Evolutionary conservation across 495 filamentous ascomycete species (phyloP).

Genomic region (Penicillium waksmanii): DNA sequence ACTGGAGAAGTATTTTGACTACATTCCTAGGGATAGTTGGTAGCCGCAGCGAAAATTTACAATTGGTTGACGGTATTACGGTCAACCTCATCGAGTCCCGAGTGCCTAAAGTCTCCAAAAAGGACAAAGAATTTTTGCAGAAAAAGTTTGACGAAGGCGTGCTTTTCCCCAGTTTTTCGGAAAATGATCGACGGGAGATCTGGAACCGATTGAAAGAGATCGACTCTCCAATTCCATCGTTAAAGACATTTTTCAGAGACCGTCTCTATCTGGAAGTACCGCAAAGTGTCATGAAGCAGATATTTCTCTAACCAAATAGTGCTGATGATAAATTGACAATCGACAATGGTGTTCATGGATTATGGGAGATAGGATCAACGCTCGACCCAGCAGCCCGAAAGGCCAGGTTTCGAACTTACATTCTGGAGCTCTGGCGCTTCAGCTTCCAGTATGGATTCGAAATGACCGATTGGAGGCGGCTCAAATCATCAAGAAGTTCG

Average conservation of each 20-base stretch:
- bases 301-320: not conserved
- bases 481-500: not conserved
- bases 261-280: conserved; percentile 13
- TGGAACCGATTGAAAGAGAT: conserved; percentile 13
- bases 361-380: not conserved
- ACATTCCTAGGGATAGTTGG: conserved; percentile 9
- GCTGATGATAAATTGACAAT: not conserved
- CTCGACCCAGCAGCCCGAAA: not conserved
- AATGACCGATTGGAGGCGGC: too few relatives aligned
- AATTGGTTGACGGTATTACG: conserved; percentile 5
- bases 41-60: not conserved
- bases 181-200: too few relatives aligned
- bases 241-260: conserved; percentile 19
- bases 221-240: conserved; percentile 10
- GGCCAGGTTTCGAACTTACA: not conserved
- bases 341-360: conserved; percentile 3
- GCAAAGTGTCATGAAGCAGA: conserved; percentile 8
- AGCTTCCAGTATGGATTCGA: too few relatives aligned
- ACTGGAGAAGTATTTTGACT: conserved; percentile 2
- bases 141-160: not conserved
- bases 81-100: conserved; percentile 6
- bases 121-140: conserved; percentile 1
- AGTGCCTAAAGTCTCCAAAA: conserved; percentile 9
- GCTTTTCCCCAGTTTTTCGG: too few relatives aligned
- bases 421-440: too few relatives aligned